Base-by-base conservation (phyloP, 805 yeast genomes). In the Maudiozyma serrabonitensis region DNA sequence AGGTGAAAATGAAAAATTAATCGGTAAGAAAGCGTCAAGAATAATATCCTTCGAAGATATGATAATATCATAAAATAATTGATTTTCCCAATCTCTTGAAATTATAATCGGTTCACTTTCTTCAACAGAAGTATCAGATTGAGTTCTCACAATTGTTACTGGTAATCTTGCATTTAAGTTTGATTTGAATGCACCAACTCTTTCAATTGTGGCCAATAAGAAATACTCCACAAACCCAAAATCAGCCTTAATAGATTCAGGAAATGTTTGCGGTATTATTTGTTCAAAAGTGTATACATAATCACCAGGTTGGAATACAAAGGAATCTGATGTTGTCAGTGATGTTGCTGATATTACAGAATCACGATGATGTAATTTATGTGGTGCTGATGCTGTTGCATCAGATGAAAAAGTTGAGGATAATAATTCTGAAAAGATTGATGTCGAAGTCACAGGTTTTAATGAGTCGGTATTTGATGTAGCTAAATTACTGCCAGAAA, bases 51-150 rank as follows among this genome's bases (percentile, higher is more conserved):
- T 93, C 26, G 96, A 87, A 1, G 95, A 95, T 48, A 93, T 82
- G 18, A 89, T 81, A 42, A 93, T 88, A 60, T 93, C 97, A 62
- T 93, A 93, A 56, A 82, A 82, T 32, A 93, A 67, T 62, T 86
- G 87, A 62, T 87, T 89, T 64, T 91, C 98, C 99, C 99, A 93
- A 55, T 87, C 91, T 52, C 95, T 75, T 26, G 84, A 75, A 37
- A 93, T 88, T 4, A 88, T 86, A 48, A 93, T 91, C 0, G 99
- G 98, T 62, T 93, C 99, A 54, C 84, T 82, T 60, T 86, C 91
- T 63, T 93, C 98, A 23, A 84, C 75, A 40, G 88, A 85, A 38
- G 78, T 78, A 50, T 85, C 89, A 1, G 87, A 74, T 11, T 90
- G 90, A 0, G 89, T 75, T 54, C 99, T 72, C 4, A 93, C 78